phyloP scores from a whole-genome alignment of 192 early-diverging fungal genomes.

The Chytriomyces hyalinus region DNA sequence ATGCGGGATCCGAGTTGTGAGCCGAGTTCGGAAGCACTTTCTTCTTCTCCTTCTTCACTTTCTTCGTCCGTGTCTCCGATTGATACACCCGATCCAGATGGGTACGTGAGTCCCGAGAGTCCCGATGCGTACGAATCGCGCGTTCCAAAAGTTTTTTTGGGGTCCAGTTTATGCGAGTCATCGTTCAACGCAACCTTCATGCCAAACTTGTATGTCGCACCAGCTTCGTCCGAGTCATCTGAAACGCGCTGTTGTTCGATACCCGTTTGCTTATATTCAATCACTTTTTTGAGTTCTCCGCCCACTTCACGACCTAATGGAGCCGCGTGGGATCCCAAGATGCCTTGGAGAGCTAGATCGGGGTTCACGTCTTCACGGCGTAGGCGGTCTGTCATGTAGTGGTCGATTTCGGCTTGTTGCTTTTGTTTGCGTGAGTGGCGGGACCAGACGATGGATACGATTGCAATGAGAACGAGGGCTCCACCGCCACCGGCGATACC shows the following conservation, averaged over 20 bases:
- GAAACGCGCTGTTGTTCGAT: neutral
- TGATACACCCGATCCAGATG: constrained; percentile 1
- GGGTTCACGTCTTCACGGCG: constrained; percentile 23
- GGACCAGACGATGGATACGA: neutral
- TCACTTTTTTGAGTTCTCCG: constrained; percentile 25
- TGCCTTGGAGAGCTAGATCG: constrained; percentile 20
- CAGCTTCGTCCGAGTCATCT: neutral
- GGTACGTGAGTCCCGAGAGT: constrained; percentile 16
- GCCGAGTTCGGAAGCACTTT: neutral
- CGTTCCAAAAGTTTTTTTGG: neutral
- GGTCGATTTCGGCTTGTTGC: constrained; percentile 14
- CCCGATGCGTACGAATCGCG: constrained; percentile 15
- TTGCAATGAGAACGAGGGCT: constrained; percentile 2
- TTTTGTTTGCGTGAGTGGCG: neutral
- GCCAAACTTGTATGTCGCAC: constrained; percentile 24
- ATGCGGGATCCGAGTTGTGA: neutral
- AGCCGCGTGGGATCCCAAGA: neutral
- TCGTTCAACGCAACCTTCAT: constrained; percentile 24
- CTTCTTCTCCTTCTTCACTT: constrained; percentile 4
- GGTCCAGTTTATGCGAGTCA: neutral
- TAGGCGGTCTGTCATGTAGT: constrained; percentile 17
- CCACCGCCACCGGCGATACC: constrained; percentile 24
- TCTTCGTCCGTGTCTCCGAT: neutral
- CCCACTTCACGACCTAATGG: constrained; percentile 19
- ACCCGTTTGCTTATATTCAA: constrained; percentile 25